Evolutionary conservation across 345 rosid species (phyloP).

Genomic region (Turritis glabra): DNA sequence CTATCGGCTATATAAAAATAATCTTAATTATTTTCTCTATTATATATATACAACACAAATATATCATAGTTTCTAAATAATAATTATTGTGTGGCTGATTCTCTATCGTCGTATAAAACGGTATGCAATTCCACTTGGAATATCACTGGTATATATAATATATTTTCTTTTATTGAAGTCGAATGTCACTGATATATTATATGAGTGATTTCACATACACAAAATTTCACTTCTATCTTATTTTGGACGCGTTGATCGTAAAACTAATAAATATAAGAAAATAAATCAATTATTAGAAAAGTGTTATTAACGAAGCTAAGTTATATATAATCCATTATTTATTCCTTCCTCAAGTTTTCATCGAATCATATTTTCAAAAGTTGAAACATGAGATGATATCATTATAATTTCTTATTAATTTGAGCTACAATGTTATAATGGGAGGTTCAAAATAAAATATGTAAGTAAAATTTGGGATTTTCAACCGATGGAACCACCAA

Average conservation of each 20-base stretch:
- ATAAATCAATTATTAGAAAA: neutral
- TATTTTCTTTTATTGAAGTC: neutral
- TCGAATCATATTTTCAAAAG: neutral
- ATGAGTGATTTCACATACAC: neutral
- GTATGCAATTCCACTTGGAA: neutral
- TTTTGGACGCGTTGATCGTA: neutral
- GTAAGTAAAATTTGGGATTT: neutral
- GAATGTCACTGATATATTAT: neutral
- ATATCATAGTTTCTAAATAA: neutral
- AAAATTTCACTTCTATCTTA: neutral
- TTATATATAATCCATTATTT: neutral
- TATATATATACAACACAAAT: neutral
- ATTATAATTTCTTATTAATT: neutral
- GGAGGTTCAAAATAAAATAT: neutral
- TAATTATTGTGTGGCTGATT: constrained; percentile 22
- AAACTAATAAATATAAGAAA: neutral
- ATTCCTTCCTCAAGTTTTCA: neutral
- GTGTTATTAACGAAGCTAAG: neutral
- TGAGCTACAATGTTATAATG: neutral
- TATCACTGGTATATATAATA: neutral
- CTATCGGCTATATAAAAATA: neutral
- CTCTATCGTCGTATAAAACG: constrained; percentile 13
- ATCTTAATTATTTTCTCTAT: too few relatives aligned
- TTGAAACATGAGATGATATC: neutral
- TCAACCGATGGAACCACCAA: neutral